A percentile compares a stretch with the other conserved stretches of the same genome.
phyloP scores from a whole-genome alignment of 2,329 filamentous ascomycete species.

The Fusarium bulbicola region DNA sequence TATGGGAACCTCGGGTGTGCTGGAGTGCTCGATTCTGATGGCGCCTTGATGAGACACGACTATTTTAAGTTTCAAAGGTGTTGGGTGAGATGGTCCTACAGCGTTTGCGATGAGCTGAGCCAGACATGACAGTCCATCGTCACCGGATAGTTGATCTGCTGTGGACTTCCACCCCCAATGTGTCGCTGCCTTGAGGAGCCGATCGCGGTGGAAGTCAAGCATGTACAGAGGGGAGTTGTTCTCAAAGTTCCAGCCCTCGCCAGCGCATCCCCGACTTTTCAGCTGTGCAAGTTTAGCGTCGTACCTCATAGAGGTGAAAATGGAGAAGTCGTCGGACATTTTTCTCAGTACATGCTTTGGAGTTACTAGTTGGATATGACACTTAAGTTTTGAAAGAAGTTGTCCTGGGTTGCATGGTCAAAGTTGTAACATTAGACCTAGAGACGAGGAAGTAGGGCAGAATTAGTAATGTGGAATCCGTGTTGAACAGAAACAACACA shows the following conservation, averaged over 20 bases:
- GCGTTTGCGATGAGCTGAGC: constrained; percentile 44
- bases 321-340: constrained; percentile 60
- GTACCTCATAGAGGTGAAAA: constrained; percentile 79
- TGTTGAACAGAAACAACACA: not conserved
- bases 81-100: constrained; percentile 47
- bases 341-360: not conserved
- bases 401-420: not conserved
- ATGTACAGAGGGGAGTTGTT: constrained; percentile 77
- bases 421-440: not conserved
- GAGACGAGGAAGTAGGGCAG: not conserved
- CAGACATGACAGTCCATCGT: constrained; percentile 56
- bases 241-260: constrained; percentile 62
- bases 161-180: constrained; percentile 65
- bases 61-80: constrained; percentile 62
- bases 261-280: constrained; percentile 48
- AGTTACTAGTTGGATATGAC: not conserved
- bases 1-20: constrained; percentile 52
- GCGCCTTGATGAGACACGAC: constrained; percentile 60
- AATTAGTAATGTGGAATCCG: not conserved
- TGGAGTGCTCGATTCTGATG: constrained; percentile 54
- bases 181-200: constrained; percentile 72
- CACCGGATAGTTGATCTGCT: constrained; percentile 55
- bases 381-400: not conserved
- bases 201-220: constrained; percentile 79
- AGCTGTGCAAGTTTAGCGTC: constrained; percentile 65